Evolutionary conservation across 192 early-diverging fungal genomes (phyloP).

Genomic region (Rhizophagus sp.): DNA sequence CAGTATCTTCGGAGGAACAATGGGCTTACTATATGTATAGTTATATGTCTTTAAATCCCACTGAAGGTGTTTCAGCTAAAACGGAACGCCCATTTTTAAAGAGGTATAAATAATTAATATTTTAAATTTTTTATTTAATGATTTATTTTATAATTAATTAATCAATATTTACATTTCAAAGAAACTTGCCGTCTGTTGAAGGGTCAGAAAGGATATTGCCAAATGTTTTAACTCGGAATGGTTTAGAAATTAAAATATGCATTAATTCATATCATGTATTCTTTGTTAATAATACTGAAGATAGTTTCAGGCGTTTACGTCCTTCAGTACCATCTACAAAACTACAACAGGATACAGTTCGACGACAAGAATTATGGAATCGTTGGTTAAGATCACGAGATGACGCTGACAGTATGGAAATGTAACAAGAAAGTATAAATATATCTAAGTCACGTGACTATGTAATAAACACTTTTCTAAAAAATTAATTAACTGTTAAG

Average conservation of each 20-base stretch:
- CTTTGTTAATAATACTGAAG: constrained; percentile 93
- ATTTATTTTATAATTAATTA: background rate
- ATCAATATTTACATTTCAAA: background rate
- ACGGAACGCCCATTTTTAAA: constrained; percentile 75
- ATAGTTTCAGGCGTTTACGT: constrained; percentile 67
- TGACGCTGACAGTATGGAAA: background rate
- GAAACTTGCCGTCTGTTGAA: constrained; percentile 32
- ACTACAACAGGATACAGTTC: constrained; percentile 6
- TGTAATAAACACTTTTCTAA: no score
- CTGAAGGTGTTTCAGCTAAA: constrained; percentile 68
- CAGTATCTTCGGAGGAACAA: constrained; percentile 84
- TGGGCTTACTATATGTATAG: constrained; percentile 96
- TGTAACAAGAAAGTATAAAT: background rate
- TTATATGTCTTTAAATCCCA: constrained; percentile 86
- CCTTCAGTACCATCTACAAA: constrained; percentile 5
- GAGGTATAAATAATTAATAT: constrained; percentile 42
- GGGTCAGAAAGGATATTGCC: constrained; percentile 41
- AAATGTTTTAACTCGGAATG: constrained; percentile 70
- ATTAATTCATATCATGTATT: constrained; percentile 98
- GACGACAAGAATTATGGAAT: constrained; percentile 18
- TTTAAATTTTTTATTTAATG: background rate
- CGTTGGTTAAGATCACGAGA: constrained; percentile 9
- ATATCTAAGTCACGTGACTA: background rate
- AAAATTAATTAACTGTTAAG: no score
- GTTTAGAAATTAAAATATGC: constrained; percentile 95